phyloP scores from a whole-genome alignment of 768 basidiomycete genomes.

The Pholiota microspora region DNA sequence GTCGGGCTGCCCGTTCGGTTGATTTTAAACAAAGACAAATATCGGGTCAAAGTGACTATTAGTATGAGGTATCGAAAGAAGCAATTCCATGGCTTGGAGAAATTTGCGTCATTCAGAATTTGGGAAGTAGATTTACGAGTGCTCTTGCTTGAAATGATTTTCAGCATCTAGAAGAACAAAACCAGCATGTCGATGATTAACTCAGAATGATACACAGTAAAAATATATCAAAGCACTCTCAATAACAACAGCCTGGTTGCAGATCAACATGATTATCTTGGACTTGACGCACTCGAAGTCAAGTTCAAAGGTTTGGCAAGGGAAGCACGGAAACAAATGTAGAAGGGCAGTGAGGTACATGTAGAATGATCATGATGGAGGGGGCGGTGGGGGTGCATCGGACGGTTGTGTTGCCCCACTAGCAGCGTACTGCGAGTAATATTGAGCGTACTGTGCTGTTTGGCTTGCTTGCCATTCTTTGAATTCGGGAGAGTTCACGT shows the following conservation, averaged over 20 bases:
- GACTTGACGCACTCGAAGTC: background rate
- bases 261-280: slow-evolving; percentile 6
- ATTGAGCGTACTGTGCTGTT: slow-evolving; percentile 71
- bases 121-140: no score
- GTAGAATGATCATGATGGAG: slow-evolving; percentile 24
- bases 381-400: slow-evolving; percentile 34
- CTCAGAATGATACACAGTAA: slow-evolving; percentile 1
- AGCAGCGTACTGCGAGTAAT: slow-evolving; percentile 60
- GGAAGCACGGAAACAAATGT: no score
- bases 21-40: no score
- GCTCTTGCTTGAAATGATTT: no score
- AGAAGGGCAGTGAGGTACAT: no score
- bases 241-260: slow-evolving; percentile 1
- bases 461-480: slow-evolving; percentile 80
- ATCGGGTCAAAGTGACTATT: no score
- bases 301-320: background rate
- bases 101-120: no score
- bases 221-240: slow-evolving; percentile 17
- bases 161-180: background rate
- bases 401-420: slow-evolving; percentile 23
- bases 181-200: background rate
- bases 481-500: slow-evolving; percentile 79
- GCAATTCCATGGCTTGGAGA: no score
- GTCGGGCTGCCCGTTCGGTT: no score
- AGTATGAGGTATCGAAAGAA: no score